Percentiles rank a stretch among this genome's conserved stretches.
These are phyloP conservation scores for Filobasidium wieringae DNA, from an alignment of 768 basidiomycete genomes.

Conservation along the genomic window DNA sequence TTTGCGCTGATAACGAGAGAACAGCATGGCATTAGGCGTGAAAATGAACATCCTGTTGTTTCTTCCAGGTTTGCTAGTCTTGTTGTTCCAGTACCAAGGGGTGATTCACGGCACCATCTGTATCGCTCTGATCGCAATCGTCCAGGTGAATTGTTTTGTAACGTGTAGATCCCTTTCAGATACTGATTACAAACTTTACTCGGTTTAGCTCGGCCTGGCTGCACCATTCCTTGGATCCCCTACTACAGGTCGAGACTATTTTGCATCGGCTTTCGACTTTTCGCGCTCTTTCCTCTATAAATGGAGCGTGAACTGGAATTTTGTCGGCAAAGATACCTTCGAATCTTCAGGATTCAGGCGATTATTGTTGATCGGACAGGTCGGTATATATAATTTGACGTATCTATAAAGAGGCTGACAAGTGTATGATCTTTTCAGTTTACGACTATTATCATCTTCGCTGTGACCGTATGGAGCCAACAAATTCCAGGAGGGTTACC, in stretches of 20 bases:
- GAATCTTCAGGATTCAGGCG: constrained; percentile 53
- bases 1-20: not conserved
- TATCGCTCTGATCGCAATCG: constrained; percentile 18
- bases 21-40: constrained; percentile 68
- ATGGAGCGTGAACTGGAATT: constrained; percentile 98
- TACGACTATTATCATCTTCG: constrained; percentile 43
- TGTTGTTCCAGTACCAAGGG: constrained; percentile 55
- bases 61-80: constrained; percentile 71
- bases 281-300: constrained; percentile 78
- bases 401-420: not conserved
- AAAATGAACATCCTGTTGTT: constrained; percentile 93
- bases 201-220: constrained; percentile 57
- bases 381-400: constrained; percentile 18
- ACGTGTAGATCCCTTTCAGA: constrained; percentile 38
- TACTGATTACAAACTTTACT: constrained; percentile 26
- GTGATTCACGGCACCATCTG: constrained; percentile 20
- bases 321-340: constrained; percentile 66
- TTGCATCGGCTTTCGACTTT: constrained; percentile 70
- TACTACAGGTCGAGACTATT: constrained; percentile 46
- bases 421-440: not conserved
- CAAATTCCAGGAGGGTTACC: constrained; percentile 55
- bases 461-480: constrained; percentile 61
- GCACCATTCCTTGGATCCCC: constrained; percentile 54
- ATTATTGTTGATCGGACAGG: constrained; percentile 57
- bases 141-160: constrained; percentile 28